These are phyloP conservation scores for Debaryomyces sp. DNA, from an alignment of 1,139 yeast species.

Conservation along the genomic window DNA sequence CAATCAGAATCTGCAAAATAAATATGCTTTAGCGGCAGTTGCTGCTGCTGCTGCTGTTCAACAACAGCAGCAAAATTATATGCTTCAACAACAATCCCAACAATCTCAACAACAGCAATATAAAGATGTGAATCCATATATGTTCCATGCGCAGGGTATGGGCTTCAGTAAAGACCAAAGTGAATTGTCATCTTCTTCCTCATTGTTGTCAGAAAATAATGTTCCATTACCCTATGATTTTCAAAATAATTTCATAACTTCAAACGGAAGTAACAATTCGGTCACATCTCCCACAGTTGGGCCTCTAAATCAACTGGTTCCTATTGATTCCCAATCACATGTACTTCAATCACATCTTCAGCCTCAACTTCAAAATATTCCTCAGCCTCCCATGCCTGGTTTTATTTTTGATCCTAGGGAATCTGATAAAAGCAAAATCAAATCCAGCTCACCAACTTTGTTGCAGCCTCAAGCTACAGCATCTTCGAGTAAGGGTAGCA, in stretches of 20 bases:
- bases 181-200: slow-evolving; percentile 4
- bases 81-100: slow-evolving; percentile 19
- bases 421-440: slow-evolving; percentile 8
- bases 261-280: slow-evolving; percentile 25
- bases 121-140: slow-evolving; percentile 2
- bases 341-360: slow-evolving; percentile 9
- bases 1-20: slow-evolving; percentile 21
- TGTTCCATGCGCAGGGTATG: slow-evolving; percentile 1
- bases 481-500: slow-evolving; percentile 12
- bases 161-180: slow-evolving; percentile 5
- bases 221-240: slow-evolving; percentile 13
- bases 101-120: slow-evolving; percentile 13
- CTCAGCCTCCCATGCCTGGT: slow-evolving; percentile 16
- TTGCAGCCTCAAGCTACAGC: slow-evolving; percentile 15
- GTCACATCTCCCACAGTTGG: slow-evolving; percentile 23
- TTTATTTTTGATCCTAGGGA: slow-evolving; percentile 22
- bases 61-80: slow-evolving; percentile 23
- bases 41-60: slow-evolving; percentile 35
- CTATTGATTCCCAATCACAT: background rate
- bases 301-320: slow-evolving; percentile 8
- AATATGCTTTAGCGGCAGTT: slow-evolving; percentile 32
- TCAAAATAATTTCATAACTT: slow-evolving; percentile 18
- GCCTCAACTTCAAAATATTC: slow-evolving; percentile 15
- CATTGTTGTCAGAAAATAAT: slow-evolving; percentile 10
- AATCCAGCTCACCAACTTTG: slow-evolving; percentile 22